phyloP scores from a whole-genome alignment of 2,329 filamentous ascomycete genomes.

The Phaeosphaeria sp. region DNA sequence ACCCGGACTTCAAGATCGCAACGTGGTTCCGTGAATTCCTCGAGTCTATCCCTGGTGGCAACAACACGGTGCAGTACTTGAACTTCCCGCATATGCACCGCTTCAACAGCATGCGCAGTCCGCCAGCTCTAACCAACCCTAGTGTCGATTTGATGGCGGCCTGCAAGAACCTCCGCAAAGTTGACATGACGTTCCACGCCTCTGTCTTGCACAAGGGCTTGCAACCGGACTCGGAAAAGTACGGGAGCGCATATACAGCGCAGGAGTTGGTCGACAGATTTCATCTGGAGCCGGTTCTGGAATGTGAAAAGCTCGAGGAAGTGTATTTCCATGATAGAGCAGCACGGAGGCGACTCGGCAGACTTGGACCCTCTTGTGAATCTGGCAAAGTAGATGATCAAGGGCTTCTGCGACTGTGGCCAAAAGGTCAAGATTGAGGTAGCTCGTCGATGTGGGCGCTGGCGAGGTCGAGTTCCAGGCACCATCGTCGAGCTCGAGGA shows the following conservation, averaged over 20 bases:
- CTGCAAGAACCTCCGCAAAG: neutral
- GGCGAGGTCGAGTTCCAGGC: neutral
- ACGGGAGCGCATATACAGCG: neutral
- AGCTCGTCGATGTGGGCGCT: constrained; percentile 3
- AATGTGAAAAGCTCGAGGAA: neutral
- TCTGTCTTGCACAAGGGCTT: neutral
- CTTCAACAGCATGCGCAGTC: neutral
- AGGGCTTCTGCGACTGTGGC: constrained; percentile 5
- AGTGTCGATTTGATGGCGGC: constrained; percentile 1
- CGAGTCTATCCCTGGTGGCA: neutral
- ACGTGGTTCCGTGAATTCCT: constrained; percentile 9
- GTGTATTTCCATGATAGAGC: constrained; percentile 4
- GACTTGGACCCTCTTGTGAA: constrained; percentile 5
- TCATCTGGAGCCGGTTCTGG: neutral
- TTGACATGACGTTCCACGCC: neutral
- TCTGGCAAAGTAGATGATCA: constrained; percentile 8
- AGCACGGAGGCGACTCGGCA: neutral
- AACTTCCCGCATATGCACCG: constrained; percentile 11
- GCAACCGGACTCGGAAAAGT: neutral
- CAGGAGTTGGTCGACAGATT: neutral
- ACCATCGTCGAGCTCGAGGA: neutral
- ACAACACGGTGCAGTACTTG: constrained; percentile 3
- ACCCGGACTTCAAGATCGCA: constrained; percentile 4
- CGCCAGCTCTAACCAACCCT: neutral
- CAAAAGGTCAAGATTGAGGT: constrained; percentile 2